Conservation (phyloP, 768 basidiomycete species). For the Boletus sensibilis region DNA sequence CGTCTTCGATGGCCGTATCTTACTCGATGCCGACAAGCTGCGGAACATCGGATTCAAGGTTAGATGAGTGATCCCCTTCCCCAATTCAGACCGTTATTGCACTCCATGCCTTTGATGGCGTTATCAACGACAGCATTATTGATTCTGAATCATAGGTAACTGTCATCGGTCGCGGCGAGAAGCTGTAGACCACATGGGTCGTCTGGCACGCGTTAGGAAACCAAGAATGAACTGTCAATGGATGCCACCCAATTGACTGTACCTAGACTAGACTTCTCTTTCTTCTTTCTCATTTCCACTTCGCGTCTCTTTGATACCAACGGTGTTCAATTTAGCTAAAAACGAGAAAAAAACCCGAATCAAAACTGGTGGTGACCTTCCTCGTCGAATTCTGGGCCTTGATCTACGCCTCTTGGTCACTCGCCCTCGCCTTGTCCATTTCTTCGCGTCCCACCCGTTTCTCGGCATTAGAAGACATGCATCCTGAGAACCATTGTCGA, state of each 20-base stretch:
- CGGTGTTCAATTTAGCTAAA: slow-evolving; percentile 16
- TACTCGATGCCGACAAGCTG: slow-evolving; percentile 80
- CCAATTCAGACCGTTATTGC: background rate
- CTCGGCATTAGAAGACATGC: background rate
- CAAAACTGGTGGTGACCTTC: background rate
- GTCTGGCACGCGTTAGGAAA: background rate
- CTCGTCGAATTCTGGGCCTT: background rate
- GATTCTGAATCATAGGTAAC: slow-evolving; percentile 41
- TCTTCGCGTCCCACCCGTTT: background rate
- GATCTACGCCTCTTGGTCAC: background rate
- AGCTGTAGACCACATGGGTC: slow-evolving; percentile 26
- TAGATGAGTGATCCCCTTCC: background rate
- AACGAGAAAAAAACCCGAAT: background rate
- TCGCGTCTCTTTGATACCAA: background rate
- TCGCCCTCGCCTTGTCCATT: background rate
- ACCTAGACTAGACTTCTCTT: slow-evolving; percentile 1
- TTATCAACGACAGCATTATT: slow-evolving; percentile 6
- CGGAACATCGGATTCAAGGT: slow-evolving; percentile 90
- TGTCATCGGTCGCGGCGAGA: slow-evolving; percentile 57
- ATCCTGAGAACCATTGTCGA: background rate
- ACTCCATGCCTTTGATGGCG: slow-evolving; percentile 2
- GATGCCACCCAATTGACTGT: slow-evolving; percentile 12
- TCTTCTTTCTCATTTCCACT: background rate
- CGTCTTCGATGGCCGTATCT: slow-evolving; percentile 89
- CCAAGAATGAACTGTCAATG: background rate